These are phyloP conservation scores for Chrysanthemum seticuspe DNA, from an alignment of 129 eudicot species.

Conservation along the genomic window DNA sequence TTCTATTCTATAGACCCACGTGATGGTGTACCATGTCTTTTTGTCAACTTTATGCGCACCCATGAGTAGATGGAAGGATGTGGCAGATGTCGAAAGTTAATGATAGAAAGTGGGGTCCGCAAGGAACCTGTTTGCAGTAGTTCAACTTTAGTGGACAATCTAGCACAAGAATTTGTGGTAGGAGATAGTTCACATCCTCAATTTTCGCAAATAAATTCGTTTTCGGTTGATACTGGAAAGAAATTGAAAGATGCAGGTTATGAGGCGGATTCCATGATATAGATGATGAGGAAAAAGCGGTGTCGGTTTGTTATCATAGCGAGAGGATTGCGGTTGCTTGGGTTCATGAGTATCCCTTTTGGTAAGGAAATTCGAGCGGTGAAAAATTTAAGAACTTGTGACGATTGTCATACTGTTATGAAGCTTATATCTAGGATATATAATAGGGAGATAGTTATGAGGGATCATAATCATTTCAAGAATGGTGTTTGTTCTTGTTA, in stretches of 20 bases:
- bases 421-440: slow-evolving; percentile 42
- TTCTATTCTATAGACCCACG: slow-evolving; percentile 34
- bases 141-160: slow-evolving; percentile 49
- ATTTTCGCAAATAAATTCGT: slow-evolving; percentile 33
- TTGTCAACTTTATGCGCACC: slow-evolving; percentile 54
- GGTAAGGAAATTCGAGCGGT: slow-evolving; percentile 44
- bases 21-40: slow-evolving; percentile 59
- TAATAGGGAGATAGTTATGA: slow-evolving; percentile 46
- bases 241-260: slow-evolving; percentile 43
- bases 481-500: slow-evolving; percentile 51
- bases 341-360: slow-evolving; percentile 40
- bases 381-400: slow-evolving; percentile 46
- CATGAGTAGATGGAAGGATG: slow-evolving; percentile 49
- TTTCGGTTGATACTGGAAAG: slow-evolving; percentile 41
- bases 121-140: slow-evolving; percentile 50
- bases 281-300: slow-evolving; percentile 58
- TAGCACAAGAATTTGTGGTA: slow-evolving; percentile 48
- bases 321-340: slow-evolving; percentile 59
- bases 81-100: slow-evolving; percentile 40
- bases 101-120: slow-evolving; percentile 43
- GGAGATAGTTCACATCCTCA: slow-evolving; percentile 58
- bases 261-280: slow-evolving; percentile 56
- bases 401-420: slow-evolving; percentile 48
- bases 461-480: slow-evolving; percentile 51
- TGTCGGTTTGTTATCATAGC: slow-evolving; percentile 42